Evolutionary conservation across 2,329 filamentous ascomycete species (phyloP).

Genomic region (Neofusicoccum kwambonambiense): DNA sequence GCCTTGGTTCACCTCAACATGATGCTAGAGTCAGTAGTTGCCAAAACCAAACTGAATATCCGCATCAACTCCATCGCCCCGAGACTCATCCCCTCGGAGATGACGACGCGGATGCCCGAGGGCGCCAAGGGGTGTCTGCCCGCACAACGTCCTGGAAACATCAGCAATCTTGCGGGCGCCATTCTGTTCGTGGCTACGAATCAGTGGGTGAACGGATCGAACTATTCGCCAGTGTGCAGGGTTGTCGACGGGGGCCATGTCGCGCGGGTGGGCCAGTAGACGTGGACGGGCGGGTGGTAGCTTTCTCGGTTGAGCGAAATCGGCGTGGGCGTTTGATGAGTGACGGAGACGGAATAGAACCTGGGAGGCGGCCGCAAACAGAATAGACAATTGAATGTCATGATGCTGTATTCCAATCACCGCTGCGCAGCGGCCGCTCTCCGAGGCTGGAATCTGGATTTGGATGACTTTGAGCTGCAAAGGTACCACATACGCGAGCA

Average conservation of each 20-base stretch:
- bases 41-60: conserved; percentile 53
- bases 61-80: conserved; percentile 59
- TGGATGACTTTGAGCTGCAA: too few relatives aligned
- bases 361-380: too few relatives aligned
- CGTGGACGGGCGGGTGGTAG: not conserved
- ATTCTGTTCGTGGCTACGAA: conserved; percentile 54
- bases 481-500: too few relatives aligned
- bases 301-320: too few relatives aligned
- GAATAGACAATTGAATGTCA: too few relatives aligned
- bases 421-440: too few relatives aligned
- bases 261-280: conserved; percentile 34
- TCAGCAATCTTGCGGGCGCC: conserved; percentile 58
- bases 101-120: conserved; percentile 57
- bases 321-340: too few relatives aligned
- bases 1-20: conserved; percentile 56
- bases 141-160: conserved; percentile 54
- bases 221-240: not conserved
- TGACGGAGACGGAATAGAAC: too few relatives aligned
- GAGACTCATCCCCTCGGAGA: conserved; percentile 58
- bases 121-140: conserved; percentile 52
- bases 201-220: conserved; percentile 51
- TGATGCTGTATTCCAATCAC: too few relatives aligned
- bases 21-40: conserved; percentile 55
- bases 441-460: too few relatives aligned
- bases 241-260: conserved; percentile 56